Evolutionary conservation across 2,329 filamentous ascomycete species (phyloP), one percentile per base, ranked within the genome.

Genomic region (Aureobasidium melanogenum): DNA sequence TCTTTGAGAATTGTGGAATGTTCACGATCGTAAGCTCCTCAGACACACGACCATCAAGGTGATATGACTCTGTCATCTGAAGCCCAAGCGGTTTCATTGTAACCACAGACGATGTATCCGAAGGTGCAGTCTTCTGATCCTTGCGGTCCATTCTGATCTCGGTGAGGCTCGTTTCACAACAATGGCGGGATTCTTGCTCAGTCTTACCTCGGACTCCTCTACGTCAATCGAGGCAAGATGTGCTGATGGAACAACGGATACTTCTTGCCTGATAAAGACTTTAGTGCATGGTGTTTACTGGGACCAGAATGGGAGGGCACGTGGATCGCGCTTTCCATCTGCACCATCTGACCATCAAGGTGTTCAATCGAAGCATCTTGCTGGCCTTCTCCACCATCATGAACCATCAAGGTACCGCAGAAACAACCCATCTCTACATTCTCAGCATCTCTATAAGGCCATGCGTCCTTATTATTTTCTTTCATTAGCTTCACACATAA

Each of bases 301-400:
- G 3, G 8, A 19, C 28, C 15, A 36, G n/a, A 7, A 34, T 30
- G 19, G 36, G 47, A n/a, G 36, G n/a, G 30, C 47, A 36, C 47
- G 30, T 36, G 30, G 28, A 19, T 19, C 19, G 30, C 12, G 28
- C 47, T 24, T 51, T 7, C 19, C 19, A 17, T 19, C 17, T 30
- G 36, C 36, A 43, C 24, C 36, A 54, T 54, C 10, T 30, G 39
- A n/a, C 52, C 52, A 56, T 56, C 52, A 56, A 56, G 52, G 52
- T 56, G 30, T 19, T 38, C 14, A 22, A 30, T n/a, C 24, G 14
- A 19, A n/a, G 24, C 28, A 34, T 26, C 17, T 14, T 22, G 17
- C 32, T 56, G 38, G 5, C 9, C 15, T 22, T 56, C n/a, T 32
- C 30, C 38, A 54, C 24, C 36, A 39, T 54, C 50, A 30, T 54